Conservation (phyloP, 176 grass and related monocot genomes). For the Metroxylon sagu region DNA sequence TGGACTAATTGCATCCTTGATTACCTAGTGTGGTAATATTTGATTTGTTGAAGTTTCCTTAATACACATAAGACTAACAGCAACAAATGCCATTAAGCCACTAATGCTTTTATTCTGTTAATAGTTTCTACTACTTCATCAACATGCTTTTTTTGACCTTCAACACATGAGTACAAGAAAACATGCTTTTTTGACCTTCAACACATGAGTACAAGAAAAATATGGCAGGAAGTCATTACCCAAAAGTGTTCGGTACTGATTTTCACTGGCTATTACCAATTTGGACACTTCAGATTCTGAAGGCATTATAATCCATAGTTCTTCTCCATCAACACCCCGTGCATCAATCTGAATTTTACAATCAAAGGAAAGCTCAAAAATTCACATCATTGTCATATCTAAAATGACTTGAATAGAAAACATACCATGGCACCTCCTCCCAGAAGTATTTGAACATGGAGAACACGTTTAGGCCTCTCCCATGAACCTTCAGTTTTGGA, state of each 20-base stretch:
- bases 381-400: too few species aligned
- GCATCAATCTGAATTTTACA: constrained; percentile 48
- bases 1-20: too few species aligned
- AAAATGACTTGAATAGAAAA: constrained; percentile 6
- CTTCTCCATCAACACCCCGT: constrained; percentile 61
- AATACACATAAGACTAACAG: too few species aligned
- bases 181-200: background rate
- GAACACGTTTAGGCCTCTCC: constrained; percentile 46
- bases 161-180: background rate
- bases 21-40: too few species aligned
- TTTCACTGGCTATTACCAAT: constrained; percentile 53
- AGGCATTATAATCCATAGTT: constrained; percentile 60
- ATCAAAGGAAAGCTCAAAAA: background rate
- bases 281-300: constrained; percentile 41
- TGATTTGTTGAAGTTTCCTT: too few species aligned
- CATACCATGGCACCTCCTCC: constrained; percentile 78
- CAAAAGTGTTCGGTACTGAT: constrained; percentile 44
- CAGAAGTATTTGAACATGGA: constrained; percentile 64
- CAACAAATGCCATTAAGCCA: too few species aligned
- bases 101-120: too few species aligned
- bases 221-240: constrained; percentile 28
- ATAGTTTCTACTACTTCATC: too few species aligned
- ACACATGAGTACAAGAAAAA: background rate
- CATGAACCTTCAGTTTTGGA: constrained; percentile 60
- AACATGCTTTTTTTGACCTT: too few species aligned